phyloP scores from a whole-genome alignment of 2,329 filamentous ascomycete species.

The Diaporthe vaccinii region DNA sequence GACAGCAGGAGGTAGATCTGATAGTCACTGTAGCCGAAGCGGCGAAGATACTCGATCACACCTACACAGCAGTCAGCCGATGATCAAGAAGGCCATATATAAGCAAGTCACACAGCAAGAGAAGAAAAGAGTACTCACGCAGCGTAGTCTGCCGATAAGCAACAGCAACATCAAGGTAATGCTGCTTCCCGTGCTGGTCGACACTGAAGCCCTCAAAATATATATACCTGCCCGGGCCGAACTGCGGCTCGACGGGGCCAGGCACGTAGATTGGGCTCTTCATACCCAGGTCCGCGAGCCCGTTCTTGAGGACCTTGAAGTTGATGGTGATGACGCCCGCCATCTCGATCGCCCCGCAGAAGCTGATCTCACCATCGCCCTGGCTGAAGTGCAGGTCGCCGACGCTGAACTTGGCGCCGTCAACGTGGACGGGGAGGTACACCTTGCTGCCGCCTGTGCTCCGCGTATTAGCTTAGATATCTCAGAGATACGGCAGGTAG shows the following conservation, averaged over 20 bases:
- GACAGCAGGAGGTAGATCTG: conserved; percentile 89
- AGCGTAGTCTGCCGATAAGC: conserved; percentile 88
- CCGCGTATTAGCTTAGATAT: not conserved
- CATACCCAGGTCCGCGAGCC: conserved; percentile 79
- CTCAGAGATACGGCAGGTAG: too few species aligned
- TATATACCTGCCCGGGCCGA: conserved; percentile 83
- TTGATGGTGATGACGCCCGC: conserved; percentile 92
- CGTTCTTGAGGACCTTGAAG: conserved; percentile 87
- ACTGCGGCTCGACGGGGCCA: conserved; percentile 89
- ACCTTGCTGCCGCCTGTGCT: conserved; percentile 82
- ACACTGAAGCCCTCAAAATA: conserved; percentile 94
- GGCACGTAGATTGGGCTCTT: conserved; percentile 89
- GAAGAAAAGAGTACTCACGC: conserved; percentile 50
- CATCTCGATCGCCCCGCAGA: conserved; percentile 94
- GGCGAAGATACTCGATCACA: conserved; percentile 82
- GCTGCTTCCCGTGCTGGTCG: conserved; percentile 89
- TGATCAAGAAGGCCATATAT: not conserved
- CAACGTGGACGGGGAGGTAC: conserved; percentile 88
- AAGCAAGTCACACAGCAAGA: conserved; percentile 23
- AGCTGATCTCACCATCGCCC: conserved; percentile 92
- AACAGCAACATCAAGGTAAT: conserved; percentile 88
- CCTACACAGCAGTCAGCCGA: conserved; percentile 51
- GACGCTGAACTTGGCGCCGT: conserved; percentile 89
- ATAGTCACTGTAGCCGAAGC: conserved; percentile 79
- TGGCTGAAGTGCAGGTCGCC: conserved; percentile 91